Conservation (phyloP, 2,329 filamentous ascomycete genomes). For the Cadophora gregata region DNA sequence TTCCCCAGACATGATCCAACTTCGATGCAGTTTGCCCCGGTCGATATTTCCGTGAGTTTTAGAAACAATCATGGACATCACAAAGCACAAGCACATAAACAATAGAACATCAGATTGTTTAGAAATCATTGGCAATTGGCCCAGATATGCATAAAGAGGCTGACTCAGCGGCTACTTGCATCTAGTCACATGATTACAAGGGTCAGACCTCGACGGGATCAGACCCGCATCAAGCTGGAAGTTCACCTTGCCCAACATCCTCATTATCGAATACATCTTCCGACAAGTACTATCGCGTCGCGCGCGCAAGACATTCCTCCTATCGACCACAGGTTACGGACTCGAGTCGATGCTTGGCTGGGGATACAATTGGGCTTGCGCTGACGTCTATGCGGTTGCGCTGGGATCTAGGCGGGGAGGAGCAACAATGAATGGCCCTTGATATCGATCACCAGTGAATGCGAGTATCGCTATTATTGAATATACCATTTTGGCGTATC, state of each 20-base stretch:
- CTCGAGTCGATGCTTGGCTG: conserved; percentile 13
- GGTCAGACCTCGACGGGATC: conserved; percentile 11
- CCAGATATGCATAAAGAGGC: neutral
- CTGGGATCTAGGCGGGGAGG: conserved; percentile 19
- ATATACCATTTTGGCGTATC: neutral
- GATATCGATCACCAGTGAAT: conserved; percentile 17
- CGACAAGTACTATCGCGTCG: neutral
- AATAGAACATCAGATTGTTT: neutral
- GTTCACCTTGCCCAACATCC: conserved; percentile 1
- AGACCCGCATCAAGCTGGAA: conserved; percentile 1
- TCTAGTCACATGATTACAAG: neutral
- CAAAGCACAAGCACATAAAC: neutral
- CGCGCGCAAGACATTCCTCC: conserved; percentile 1
- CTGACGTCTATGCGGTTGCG: conserved; percentile 22
- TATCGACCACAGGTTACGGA: conserved; percentile 1
- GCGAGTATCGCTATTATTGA: neutral
- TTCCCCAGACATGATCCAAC: no score
- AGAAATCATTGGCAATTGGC: neutral
- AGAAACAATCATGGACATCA: neutral
- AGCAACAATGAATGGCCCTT: conserved; percentile 24
- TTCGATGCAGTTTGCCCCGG: neutral
- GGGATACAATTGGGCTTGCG: conserved; percentile 10
- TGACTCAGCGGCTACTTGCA: neutral
- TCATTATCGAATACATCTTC: neutral
- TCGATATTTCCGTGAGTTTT: neutral